These are phyloP conservation scores for Nicotiana rustica DNA, from an alignment of 305 asterid genomes.

Conservation along the genomic window DNA sequence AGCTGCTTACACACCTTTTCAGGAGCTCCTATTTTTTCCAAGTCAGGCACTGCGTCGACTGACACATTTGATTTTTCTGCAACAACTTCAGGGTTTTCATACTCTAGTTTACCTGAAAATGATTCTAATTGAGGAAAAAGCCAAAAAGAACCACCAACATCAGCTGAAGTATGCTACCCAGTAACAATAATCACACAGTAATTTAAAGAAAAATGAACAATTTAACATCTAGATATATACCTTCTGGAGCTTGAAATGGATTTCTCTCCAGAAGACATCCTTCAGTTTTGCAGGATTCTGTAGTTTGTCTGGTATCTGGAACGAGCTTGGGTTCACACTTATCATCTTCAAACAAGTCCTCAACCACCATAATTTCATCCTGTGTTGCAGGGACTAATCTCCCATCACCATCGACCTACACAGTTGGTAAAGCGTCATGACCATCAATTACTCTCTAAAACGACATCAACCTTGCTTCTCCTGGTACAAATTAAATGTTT, in stretches of 20 bases:
- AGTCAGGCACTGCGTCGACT: conserved; percentile 44
- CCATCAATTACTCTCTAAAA: conserved; percentile 36
- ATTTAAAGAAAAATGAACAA: background rate
- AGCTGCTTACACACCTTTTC: conserved; percentile 57
- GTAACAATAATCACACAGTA: background rate
- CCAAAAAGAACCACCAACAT: conserved; percentile 18
- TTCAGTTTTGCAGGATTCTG: conserved; percentile 45
- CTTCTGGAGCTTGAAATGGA: conserved; percentile 53
- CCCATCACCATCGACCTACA: conserved; percentile 89
- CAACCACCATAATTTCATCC: conserved; percentile 84
- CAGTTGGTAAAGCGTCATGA: conserved; percentile 36
- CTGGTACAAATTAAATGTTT: conserved; percentile 28
- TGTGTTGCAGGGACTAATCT: conserved; percentile 94
- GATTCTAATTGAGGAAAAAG: conserved; percentile 35
- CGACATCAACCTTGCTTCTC: conserved; percentile 37
- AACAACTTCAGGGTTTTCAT: conserved; percentile 44
- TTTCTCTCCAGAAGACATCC: conserved; percentile 42
- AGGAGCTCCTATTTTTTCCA: conserved; percentile 45
- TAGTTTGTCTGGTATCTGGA: conserved; percentile 48
- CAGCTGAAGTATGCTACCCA: background rate
- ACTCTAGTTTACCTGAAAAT: conserved; percentile 49
- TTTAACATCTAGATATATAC: conserved; percentile 38
- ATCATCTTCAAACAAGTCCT: conserved; percentile 75
- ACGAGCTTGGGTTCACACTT: conserved; percentile 49
- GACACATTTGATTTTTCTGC: conserved; percentile 44